Evolutionary conservation across 805 yeast species (phyloP).

Genomic region (Grigorovia humatica): DNA sequence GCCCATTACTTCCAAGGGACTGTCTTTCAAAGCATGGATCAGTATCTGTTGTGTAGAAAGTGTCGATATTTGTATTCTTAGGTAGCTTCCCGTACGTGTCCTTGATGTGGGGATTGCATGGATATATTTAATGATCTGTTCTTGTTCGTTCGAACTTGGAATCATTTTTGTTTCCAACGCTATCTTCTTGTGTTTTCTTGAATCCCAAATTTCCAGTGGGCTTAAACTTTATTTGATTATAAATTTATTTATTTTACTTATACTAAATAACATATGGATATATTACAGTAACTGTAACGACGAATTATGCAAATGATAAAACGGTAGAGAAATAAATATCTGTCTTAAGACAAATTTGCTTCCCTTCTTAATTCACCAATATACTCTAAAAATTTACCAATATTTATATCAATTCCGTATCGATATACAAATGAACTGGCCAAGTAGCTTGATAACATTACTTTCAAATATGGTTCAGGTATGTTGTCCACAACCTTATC

Average conservation of each 20-base stretch:
- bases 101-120: neutral
- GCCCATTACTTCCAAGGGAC: constrained; percentile 89
- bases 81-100: constrained; percentile 5
- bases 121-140: neutral
- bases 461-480: constrained; percentile 79
- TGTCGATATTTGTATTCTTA: constrained; percentile 40
- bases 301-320: too few species aligned
- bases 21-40: constrained; percentile 74
- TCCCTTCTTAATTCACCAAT: constrained; percentile 47
- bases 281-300: too few species aligned
- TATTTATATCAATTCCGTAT: constrained; percentile 68
- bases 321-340: too few species aligned
- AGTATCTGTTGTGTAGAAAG: constrained; percentile 68
- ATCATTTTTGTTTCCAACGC: neutral
- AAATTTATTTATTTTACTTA: neutral
- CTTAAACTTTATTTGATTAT: neutral
- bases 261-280: too few species aligned
- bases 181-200: neutral
- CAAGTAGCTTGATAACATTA: constrained; percentile 77
- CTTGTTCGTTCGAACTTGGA: neutral
- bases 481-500: constrained; percentile 62
- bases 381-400: constrained; percentile 63
- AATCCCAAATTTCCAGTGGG: too few species aligned
- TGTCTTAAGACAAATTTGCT: constrained; percentile 5
- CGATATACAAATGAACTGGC: constrained; percentile 80